Evolutionary conservation across 2,329 filamentous ascomycete genomes (phyloP).

Genomic region (Clonostachys rhizophaga): DNA sequence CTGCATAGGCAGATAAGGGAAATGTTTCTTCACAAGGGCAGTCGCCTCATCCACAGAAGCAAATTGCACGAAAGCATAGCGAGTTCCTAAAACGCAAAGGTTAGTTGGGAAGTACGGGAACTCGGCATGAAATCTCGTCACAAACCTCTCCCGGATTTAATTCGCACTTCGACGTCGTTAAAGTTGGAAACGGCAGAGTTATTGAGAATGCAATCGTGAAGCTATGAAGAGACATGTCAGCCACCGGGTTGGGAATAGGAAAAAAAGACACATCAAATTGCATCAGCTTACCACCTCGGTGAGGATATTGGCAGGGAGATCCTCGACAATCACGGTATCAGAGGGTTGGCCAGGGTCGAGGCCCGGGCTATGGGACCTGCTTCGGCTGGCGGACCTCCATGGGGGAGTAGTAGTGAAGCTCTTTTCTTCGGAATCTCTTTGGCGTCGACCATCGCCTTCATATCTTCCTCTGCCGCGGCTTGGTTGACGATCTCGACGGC

Average conservation of each 20-base stretch:
- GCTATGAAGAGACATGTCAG: constrained; percentile 18
- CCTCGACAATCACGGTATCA: constrained; percentile 51
- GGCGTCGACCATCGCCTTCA: constrained; percentile 10
- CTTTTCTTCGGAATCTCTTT: constrained; percentile 7
- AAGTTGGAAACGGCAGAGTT: constrained; percentile 26
- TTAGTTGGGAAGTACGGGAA: constrained; percentile 6
- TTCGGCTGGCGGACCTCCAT: constrained; percentile 16
- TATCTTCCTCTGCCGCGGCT: constrained; percentile 4
- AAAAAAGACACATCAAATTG: not conserved
- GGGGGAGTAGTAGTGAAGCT: constrained; percentile 16
- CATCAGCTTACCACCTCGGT: not conserved
- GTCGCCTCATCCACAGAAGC: constrained; percentile 29
- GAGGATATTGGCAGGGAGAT: constrained; percentile 20
- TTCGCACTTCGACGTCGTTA: constrained; percentile 29
- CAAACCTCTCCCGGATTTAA: constrained; percentile 26
- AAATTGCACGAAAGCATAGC: constrained; percentile 36
- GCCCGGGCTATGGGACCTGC: constrained; percentile 24
- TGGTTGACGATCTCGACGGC: constrained; percentile 7
- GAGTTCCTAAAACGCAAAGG: constrained; percentile 19
- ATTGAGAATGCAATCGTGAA: constrained; percentile 26
- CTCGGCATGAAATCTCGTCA: constrained; percentile 1
- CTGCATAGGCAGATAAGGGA: constrained; percentile 29
- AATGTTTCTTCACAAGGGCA: constrained; percentile 35
- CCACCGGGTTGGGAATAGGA: constrained; percentile 2
- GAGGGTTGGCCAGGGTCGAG: constrained; percentile 35